Conservation (phyloP, 78 protist genomes). For the Isochrysis galbana region DNA sequence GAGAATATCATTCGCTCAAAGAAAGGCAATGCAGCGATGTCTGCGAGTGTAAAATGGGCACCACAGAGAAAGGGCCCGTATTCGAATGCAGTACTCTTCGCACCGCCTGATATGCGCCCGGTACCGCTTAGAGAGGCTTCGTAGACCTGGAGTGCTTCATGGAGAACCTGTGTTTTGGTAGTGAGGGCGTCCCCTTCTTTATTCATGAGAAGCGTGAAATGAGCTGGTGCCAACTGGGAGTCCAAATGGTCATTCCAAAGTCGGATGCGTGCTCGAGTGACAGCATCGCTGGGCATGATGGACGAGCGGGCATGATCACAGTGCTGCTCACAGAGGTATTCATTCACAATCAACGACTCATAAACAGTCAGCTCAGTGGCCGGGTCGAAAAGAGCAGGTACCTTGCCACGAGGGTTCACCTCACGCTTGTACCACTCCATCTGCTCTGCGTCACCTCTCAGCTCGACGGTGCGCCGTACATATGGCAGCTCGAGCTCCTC, state of each 20-base stretch:
- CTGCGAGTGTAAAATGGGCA: neutral
- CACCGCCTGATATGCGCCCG: no score
- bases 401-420: neutral
- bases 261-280: neutral
- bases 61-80: neutral
- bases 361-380: neutral
- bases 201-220: conserved; percentile 7
- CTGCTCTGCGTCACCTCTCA: neutral
- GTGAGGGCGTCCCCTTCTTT: neutral
- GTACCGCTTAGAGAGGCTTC: neutral
- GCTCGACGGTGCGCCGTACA: neutral
- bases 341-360: neutral
- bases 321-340: neutral
- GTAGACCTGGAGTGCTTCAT: neutral
- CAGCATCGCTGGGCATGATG: neutral
- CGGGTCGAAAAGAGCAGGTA: neutral
- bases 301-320: neutral
- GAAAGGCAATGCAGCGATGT: neutral
- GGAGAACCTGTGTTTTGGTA: neutral
- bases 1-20: neutral
- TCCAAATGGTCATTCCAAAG: neutral
- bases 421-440: neutral
- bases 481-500: neutral
- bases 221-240: neutral
- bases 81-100: no score